A percentile compares a stretch with the other conserved stretches of the same genome.
Evolutionary conservation across 768 basidiomycete species (phyloP).

Genomic region (Collybia sordida): DNA sequence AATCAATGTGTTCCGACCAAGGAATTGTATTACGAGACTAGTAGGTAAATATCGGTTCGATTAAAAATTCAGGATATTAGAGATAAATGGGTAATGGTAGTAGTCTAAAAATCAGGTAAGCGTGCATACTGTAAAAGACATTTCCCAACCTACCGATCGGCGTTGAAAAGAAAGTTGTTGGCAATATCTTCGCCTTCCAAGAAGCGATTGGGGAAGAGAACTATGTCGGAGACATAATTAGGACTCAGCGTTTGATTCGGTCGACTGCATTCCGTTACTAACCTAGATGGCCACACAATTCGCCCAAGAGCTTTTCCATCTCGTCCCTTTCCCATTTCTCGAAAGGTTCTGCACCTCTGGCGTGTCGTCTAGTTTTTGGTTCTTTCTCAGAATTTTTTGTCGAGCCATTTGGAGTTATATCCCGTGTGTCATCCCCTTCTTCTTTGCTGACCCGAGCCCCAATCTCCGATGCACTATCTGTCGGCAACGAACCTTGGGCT

Average conservation of each 20-base stretch:
- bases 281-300: slow-evolving; percentile 89
- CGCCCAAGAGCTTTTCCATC: slow-evolving; percentile 81
- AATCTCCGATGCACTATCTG: slow-evolving; percentile 26
- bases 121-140: not conserved
- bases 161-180: slow-evolving; percentile 92
- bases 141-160: slow-evolving; percentile 59
- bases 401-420: slow-evolving; percentile 21
- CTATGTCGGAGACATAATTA: slow-evolving; percentile 43
- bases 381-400: slow-evolving; percentile 31
- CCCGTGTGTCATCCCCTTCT: slow-evolving; percentile 24
- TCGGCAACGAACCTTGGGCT: slow-evolving; percentile 13
- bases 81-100: slow-evolving; percentile 76
- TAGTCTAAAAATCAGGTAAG: slow-evolving; percentile 38
- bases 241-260: not conserved
- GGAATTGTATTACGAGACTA: not conserved
- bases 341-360: slow-evolving; percentile 66
- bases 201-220: slow-evolving; percentile 82
- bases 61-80: slow-evolving; percentile 31
- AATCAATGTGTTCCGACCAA: not conserved
- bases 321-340: slow-evolving; percentile 82
- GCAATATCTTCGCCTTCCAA: slow-evolving; percentile 90
- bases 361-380: slow-evolving; percentile 34
- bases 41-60: not conserved
- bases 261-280: slow-evolving; percentile 17
- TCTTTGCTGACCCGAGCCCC: slow-evolving; percentile 25